Percentiles rank a stretch among this genome's conserved stretches.
phyloP scores from a whole-genome alignment of 257 asterid genomes.

The Cinchona pubescens region DNA sequence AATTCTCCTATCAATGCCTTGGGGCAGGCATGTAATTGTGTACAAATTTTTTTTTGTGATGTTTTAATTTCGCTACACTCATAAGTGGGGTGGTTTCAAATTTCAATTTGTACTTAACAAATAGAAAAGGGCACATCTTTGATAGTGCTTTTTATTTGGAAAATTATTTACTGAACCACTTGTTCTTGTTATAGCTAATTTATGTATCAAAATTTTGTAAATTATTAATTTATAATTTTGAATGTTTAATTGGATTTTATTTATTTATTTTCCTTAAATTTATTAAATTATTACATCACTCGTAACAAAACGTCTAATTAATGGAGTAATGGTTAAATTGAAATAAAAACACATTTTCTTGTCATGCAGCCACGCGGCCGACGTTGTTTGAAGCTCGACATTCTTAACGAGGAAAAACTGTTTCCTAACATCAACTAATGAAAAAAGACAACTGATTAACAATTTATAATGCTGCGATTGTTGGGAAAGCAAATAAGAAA shows the following conservation, averaged over 20 bases:
- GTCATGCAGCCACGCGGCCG: neutral
- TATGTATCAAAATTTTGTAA: too few species aligned
- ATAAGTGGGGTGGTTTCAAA: slow-evolving; percentile 4
- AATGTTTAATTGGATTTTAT: too few species aligned
- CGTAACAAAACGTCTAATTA: too few species aligned
- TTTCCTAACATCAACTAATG: neutral
- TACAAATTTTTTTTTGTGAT: neutral
- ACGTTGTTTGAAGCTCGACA: neutral
- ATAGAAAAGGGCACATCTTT: neutral
- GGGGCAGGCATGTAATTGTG: slow-evolving; percentile 6
- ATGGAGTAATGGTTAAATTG: neutral
- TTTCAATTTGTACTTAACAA: neutral
- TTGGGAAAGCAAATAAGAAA: neutral
- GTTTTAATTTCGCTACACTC: slow-evolving; percentile 1
- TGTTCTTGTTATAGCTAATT: too few species aligned
- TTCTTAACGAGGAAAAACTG: neutral
- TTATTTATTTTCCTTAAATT: too few species aligned
- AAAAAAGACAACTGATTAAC: neutral
- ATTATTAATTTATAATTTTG: too few species aligned
- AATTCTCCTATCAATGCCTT: slow-evolving; percentile 6
- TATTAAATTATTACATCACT: too few species aligned
- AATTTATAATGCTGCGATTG: neutral
- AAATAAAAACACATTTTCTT: neutral
- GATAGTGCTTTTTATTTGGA: too few species aligned
- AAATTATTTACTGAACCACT: too few species aligned